phyloP scores from a whole-genome alignment of 306 rosid species.

The Lotus japonicus region DNA sequence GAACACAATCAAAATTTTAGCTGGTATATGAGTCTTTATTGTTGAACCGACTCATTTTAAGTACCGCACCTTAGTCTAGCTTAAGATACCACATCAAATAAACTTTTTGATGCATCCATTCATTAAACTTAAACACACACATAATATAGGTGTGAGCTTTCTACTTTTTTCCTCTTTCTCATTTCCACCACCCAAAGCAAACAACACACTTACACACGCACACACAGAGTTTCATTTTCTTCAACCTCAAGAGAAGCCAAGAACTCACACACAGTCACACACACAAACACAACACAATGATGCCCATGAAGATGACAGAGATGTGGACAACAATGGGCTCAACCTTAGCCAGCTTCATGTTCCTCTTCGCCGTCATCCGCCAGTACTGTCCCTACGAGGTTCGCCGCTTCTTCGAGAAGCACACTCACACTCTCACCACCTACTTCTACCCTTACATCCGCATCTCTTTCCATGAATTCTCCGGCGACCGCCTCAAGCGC shows the following conservation, averaged over 20 bases:
- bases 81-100: too few relatives aligned
- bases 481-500: constrained; percentile 68
- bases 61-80: too few relatives aligned
- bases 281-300: constrained; percentile 20
- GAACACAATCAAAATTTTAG: too few relatives aligned
- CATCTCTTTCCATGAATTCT: constrained; percentile 68
- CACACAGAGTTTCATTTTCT: background rate
- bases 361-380: constrained; percentile 67
- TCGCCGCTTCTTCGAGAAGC: constrained; percentile 43
- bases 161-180: background rate
- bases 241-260: background rate
- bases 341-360: constrained; percentile 77
- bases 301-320: constrained; percentile 46
- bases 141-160: background rate
- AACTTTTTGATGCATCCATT: background rate
- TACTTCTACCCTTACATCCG: constrained; percentile 65
- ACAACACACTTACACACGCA: too few relatives aligned
- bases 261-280: too few relatives aligned
- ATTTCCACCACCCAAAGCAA: background rate
- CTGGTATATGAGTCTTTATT: too few relatives aligned
- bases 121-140: background rate
- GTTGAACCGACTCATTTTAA: too few relatives aligned
- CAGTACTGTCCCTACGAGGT: constrained; percentile 82
- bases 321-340: constrained; percentile 79
- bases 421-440: constrained; percentile 31